These are phyloP conservation scores for Crithidia sp. DNA, from an alignment of 208 protist genomes.

Conservation along the genomic window DNA sequence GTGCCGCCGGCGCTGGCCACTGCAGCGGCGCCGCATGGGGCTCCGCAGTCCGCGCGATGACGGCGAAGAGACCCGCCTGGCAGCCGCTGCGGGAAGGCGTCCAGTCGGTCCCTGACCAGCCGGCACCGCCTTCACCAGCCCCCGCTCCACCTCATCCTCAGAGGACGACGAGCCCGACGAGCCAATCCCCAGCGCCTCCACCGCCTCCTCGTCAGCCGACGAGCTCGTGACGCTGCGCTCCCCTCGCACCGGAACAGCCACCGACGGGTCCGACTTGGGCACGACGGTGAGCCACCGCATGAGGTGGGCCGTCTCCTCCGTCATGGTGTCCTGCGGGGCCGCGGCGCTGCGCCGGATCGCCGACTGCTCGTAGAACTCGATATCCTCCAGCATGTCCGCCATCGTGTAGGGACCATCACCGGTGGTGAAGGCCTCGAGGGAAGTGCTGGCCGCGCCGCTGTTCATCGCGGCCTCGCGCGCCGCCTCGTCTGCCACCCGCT, in stretches of 20 bases:
- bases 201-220: constrained; percentile 5
- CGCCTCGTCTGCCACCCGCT: not conserved
- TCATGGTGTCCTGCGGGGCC: constrained; percentile 27
- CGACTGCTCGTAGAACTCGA: constrained; percentile 37
- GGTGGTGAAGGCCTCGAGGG: not conserved
- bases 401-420: constrained; percentile 2
- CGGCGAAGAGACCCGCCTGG: too few species aligned
- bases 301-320: constrained; percentile 22
- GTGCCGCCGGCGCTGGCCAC: not conserved
- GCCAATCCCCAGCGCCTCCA: constrained; percentile 12
- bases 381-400: constrained; percentile 20
- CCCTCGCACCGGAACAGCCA: not conserved
- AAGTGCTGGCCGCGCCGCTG: not conserved
- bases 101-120: not conserved
- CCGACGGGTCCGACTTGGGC: not conserved
- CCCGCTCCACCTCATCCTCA: constrained; percentile 14
- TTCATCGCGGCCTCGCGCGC: not conserved
- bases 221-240: not conserved
- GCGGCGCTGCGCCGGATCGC: constrained; percentile 26
- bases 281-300: constrained; percentile 31
- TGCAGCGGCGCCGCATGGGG: not conserved
- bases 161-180: constrained; percentile 19
- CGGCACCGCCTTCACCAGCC: constrained; percentile 17
- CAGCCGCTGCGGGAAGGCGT: not conserved
- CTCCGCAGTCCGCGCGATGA: too few species aligned